Evolutionary conservation across 345 rosid species (phyloP).

Genomic region (Salix viminalis): DNA sequence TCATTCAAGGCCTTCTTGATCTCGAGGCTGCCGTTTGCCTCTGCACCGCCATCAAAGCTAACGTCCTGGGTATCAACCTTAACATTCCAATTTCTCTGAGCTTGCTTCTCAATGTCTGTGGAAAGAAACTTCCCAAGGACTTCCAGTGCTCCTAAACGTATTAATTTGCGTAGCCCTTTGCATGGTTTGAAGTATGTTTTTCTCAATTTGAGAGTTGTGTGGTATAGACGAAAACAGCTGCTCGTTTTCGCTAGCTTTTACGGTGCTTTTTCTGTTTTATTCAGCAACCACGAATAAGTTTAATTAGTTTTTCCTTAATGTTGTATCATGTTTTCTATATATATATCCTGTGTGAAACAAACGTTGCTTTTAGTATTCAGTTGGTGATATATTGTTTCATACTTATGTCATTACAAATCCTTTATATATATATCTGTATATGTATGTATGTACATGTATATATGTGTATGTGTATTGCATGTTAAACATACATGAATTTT

Average conservation of each 20-base stretch:
- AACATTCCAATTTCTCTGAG: constrained; percentile 45
- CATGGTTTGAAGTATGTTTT: not conserved
- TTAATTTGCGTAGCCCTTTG: not conserved
- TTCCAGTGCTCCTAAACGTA: constrained; percentile 33
- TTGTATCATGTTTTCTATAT: not conserved
- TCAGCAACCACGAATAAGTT: not conserved
- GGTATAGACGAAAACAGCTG: not conserved
- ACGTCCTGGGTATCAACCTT: constrained; percentile 47
- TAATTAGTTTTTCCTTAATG: not conserved
- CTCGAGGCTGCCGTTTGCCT: constrained; percentile 56
- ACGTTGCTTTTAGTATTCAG: not conserved
- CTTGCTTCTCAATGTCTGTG: constrained; percentile 50
- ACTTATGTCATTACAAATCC: not conserved
- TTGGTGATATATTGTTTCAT: not conserved
- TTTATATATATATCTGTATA: too few species aligned
- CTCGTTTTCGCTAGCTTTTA: not conserved
- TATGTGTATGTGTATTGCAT: too few species aligned
- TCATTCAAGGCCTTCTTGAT: constrained; percentile 45
- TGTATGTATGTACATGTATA: too few species aligned
- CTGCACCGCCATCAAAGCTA: constrained; percentile 52
- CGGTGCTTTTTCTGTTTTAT: not conserved
- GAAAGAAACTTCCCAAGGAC: constrained; percentile 36
- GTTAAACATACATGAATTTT: too few species aligned
- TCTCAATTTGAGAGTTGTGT: not conserved
- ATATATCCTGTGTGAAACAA: not conserved